Base-by-base conservation (phyloP, 2,329 filamentous ascomycete species). In the Fusarium albosuccineum region DNA sequence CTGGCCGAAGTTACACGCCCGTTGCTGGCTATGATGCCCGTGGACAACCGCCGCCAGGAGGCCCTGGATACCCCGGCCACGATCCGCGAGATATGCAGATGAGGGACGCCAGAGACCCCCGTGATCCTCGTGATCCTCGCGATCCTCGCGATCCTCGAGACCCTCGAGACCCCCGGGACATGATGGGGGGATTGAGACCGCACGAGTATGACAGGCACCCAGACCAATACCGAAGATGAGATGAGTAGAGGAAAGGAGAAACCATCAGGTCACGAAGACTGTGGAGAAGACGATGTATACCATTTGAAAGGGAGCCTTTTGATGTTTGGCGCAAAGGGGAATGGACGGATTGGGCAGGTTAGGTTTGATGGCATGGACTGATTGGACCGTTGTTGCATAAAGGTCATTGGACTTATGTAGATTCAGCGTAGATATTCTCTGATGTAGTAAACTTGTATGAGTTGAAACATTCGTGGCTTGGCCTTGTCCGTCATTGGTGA, bases 1-100 rank as follows among this genome's bases (percentile, higher is more conserved):
- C 80, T 1, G 75, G 76, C 1, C 80, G 83, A 17, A 84, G 81
- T 68, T 85, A 82, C 68, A 84, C 83, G 2, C 82, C 83, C 4
- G 79, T 77, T 5, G 68, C 72, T 3, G 70, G 74, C 2, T 85
- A 84, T 55, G 82, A 85, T 29, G 64, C 59, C 7, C 77, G 82
- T 14, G 79, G 77, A 7, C 79, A 75, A 1, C 82, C 82, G 52
- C 77, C 77, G 10, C 76, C 75, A 8, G 72, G 74, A 9, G 74
- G 76, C 3, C 75, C 73, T n/a, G 74, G 75, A 1, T 79, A 78
- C 53, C 70, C 74, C 4, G 68, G 70, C 1, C 74, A 75, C 22
- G 65, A 67, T 16, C 50, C 54, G 22, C 62, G 76, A 52, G 76
- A 78, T 3, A 64, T 77, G 68, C 76, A 78, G 37, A 71, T 75